phyloP scores from a whole-genome alignment of 208 protist genomes.

The Herpetomonas samuelpessoai region DNA sequence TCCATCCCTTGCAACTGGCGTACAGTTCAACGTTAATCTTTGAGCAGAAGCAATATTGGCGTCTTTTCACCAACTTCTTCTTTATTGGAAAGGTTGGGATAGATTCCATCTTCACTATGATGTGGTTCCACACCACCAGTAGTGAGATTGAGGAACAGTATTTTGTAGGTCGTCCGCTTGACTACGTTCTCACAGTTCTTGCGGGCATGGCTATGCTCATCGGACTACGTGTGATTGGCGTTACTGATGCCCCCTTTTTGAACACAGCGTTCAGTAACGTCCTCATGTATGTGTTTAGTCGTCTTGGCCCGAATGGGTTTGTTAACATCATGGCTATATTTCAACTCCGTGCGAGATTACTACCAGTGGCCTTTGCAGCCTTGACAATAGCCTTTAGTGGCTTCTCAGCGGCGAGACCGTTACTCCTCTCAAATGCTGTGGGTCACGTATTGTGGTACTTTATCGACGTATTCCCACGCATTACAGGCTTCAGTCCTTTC shows the following conservation, averaged over 20 bases:
- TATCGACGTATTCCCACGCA: constrained; percentile 84
- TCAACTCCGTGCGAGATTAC: constrained; percentile 40
- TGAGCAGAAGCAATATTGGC: constrained; percentile 83
- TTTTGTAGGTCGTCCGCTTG: constrained; percentile 47
- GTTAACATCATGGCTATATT: constrained; percentile 53
- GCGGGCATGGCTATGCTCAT: constrained; percentile 42
- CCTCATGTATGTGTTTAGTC: constrained; percentile 75
- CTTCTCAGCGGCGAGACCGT: constrained; percentile 17
- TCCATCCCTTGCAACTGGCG: constrained; percentile 69
- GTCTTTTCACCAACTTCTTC: constrained; percentile 71
- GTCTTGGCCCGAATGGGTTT: constrained; percentile 51
- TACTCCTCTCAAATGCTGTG: constrained; percentile 49
- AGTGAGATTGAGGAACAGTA: constrained; percentile 65
- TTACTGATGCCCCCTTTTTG: constrained; percentile 59
- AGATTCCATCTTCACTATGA: constrained; percentile 47
- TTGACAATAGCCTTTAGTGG: constrained; percentile 28
- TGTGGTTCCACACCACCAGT: constrained; percentile 69
- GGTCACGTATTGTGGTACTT: constrained; percentile 83
- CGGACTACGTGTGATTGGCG: constrained; percentile 25
- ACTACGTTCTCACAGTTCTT: constrained; percentile 71
- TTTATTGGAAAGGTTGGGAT: constrained; percentile 60
- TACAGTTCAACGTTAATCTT: constrained; percentile 68
- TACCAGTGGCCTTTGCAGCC: constrained; percentile 57
- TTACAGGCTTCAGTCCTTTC: constrained; percentile 63
- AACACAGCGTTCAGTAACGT: constrained; percentile 46